Percentiles rank a stretch among this genome's conserved stretches.
These are phyloP conservation scores for Stereum hirsutum DNA, from an alignment of 1,284 basidiomycete species.

Conservation along the genomic window DNA sequence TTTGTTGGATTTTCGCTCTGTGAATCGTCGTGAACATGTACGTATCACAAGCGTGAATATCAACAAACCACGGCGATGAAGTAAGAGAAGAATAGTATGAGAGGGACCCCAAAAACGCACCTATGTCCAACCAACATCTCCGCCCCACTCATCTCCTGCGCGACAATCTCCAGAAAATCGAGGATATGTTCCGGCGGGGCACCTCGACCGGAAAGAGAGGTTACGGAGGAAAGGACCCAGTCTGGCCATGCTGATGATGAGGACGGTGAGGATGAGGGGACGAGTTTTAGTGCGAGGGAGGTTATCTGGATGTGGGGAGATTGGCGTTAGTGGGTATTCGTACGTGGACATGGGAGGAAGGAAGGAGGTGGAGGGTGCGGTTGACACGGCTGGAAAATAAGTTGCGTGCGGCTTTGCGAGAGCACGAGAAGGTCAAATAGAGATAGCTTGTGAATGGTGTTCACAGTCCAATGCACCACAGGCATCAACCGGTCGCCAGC, in stretches of 20 bases:
- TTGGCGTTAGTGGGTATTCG: conserved; percentile 5
- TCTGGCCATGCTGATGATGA: too few relatives aligned
- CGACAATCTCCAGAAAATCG: conserved; percentile 77
- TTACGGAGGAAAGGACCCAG: conserved; percentile 58
- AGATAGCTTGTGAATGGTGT: too few relatives aligned
- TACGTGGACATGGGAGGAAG: too few relatives aligned
- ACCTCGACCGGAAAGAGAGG: conserved; percentile 46
- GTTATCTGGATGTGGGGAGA: conserved; percentile 37
- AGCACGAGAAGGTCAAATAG: too few relatives aligned
- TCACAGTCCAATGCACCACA: too few relatives aligned
- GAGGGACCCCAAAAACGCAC: too few relatives aligned
- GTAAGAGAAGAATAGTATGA: conserved; percentile 64
- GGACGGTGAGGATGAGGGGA: conserved; percentile 40
- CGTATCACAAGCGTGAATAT: conserved; percentile 2
- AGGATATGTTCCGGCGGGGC: conserved; percentile 49
- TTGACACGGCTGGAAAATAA: too few relatives aligned
- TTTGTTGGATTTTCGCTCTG: conserved; percentile 55
- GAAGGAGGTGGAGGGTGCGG: too few relatives aligned
- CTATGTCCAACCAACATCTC: too few relatives aligned
- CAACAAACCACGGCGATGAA: conserved; percentile 53
- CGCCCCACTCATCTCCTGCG: conserved; percentile 71
- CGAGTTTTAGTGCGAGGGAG: conserved; percentile 69
- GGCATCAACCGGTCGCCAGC: too few relatives aligned
- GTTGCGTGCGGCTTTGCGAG: too few relatives aligned
- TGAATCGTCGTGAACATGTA: neutral